Conservation (phyloP, 257 asterid genomes). For the Henckelia pumila region DNA sequence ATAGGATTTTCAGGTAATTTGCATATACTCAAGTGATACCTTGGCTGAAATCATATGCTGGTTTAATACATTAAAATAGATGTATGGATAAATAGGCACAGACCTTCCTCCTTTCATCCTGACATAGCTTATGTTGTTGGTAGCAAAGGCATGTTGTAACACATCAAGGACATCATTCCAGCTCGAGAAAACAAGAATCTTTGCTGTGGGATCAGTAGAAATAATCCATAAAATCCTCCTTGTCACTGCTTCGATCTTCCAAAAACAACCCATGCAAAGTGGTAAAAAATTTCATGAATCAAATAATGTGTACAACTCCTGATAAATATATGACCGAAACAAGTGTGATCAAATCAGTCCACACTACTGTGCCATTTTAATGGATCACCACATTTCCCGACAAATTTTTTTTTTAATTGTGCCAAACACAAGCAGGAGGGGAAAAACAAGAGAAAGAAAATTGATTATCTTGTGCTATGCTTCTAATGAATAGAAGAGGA, state of each 20-base stretch:
- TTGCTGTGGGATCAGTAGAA: constrained; percentile 54
- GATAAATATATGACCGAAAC: constrained; percentile 12
- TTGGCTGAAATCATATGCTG: no score
- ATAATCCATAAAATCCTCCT: constrained; percentile 82
- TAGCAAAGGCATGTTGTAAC: constrained; percentile 80
- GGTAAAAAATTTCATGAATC: constrained; percentile 8
- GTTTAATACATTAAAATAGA: neutral
- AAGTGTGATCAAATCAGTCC: constrained; percentile 2
- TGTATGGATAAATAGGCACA: constrained; percentile 7
- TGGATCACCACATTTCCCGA: neutral
- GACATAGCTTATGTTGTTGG: constrained; percentile 66
- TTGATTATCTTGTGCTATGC: neutral
- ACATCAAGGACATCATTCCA: constrained; percentile 99
- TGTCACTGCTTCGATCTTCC: constrained; percentile 87
- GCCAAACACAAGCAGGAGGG: neutral
- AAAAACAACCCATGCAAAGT: constrained; percentile 25
- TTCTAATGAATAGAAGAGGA: neutral
- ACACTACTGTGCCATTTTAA: neutral
- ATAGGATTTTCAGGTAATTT: neutral
- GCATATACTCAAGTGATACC: no score
- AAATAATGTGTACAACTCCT: constrained; percentile 8
- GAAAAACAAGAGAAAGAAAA: neutral
- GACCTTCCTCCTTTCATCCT: constrained; percentile 99
- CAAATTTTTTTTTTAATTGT: neutral
- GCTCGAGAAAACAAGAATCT: constrained; percentile 83